Evolutionary conservation across 805 yeast genomes (phyloP).

Genomic region (Cyberlindnera petersonii): DNA sequence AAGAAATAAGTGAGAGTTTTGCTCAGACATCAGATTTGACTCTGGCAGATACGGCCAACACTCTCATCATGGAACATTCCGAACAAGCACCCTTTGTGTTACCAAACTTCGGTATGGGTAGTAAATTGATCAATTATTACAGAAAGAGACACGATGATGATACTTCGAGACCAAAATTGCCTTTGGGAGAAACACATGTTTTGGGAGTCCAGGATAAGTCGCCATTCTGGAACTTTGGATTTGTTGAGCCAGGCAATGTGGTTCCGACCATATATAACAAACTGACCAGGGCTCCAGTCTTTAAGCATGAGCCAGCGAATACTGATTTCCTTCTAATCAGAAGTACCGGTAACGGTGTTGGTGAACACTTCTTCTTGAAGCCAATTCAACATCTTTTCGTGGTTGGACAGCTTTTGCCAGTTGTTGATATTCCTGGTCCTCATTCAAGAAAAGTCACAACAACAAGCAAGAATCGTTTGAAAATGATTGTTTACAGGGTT

Average conservation of each 20-base stretch:
- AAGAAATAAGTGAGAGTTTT: constrained; percentile 71
- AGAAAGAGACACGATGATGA: constrained; percentile 81
- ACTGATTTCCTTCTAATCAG: constrained; percentile 83
- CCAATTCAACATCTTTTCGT: constrained; percentile 69
- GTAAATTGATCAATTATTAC: constrained; percentile 88
- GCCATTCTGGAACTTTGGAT: constrained; percentile 98
- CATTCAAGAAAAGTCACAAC: constrained; percentile 95
- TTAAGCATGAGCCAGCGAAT: constrained; percentile 70
- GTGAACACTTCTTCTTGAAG: constrained; percentile 64
- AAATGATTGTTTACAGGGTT: constrained; percentile 89
- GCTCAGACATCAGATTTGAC: constrained; percentile 71
- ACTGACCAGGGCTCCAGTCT: constrained; percentile 88
- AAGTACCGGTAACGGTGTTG: constrained; percentile 73
- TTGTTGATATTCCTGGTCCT: constrained; percentile 94
- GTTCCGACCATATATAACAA: constrained; percentile 93
- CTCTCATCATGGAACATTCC: constrained; percentile 80
- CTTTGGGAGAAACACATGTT: constrained; percentile 92
- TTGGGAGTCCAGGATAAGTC: constrained; percentile 94
- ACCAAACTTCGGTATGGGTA: constrained; percentile 93
- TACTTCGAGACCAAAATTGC: constrained; percentile 76
- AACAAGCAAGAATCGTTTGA: constrained; percentile 82
- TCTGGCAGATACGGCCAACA: constrained; percentile 73
- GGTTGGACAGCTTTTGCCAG: constrained; percentile 92
- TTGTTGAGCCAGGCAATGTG: constrained; percentile 88
- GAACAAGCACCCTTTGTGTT: constrained; percentile 84